These are phyloP conservation scores for Metschnikowia lochheadii DNA, from an alignment of 805 yeast genomes.

Conservation along the genomic window DNA sequence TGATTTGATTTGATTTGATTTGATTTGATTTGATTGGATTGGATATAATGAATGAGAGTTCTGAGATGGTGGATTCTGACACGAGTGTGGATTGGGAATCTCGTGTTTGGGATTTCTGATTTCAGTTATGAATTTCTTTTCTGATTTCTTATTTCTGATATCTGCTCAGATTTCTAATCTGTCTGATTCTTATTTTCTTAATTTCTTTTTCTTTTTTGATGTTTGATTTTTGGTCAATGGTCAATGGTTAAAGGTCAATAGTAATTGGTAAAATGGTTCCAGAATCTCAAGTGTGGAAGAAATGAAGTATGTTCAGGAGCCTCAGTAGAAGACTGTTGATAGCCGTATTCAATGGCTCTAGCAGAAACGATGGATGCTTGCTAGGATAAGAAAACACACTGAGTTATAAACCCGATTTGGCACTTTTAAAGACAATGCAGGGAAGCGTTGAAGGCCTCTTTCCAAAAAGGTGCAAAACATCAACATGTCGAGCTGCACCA, in stretches of 20 bases:
- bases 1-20: neutral
- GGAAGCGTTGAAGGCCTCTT: neutral
- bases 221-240: too few species aligned
- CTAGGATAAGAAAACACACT: neutral
- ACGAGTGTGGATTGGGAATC: too few species aligned
- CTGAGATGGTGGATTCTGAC: too few species aligned
- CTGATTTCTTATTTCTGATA: too few species aligned
- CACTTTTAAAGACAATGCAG: constrained; percentile 3
- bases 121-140: too few species aligned
- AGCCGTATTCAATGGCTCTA: neutral
- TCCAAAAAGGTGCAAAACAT: neutral
- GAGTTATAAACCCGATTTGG: constrained; percentile 1
- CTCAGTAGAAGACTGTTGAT: neutral
- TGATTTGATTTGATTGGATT: neutral
- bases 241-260: too few species aligned
- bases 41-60: too few species aligned
- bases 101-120: too few species aligned
- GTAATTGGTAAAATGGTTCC: neutral
- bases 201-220: too few species aligned
- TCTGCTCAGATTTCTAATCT: too few species aligned
- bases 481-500: neutral
- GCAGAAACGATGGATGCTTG: neutral
- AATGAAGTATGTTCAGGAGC: neutral
- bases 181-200: too few species aligned
- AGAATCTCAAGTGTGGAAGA: neutral